Evolutionary conservation across 768 basidiomycete species (phyloP), one percentile per base, ranked within the genome.

Genomic region (Daedaleopsis nitida): DNA sequence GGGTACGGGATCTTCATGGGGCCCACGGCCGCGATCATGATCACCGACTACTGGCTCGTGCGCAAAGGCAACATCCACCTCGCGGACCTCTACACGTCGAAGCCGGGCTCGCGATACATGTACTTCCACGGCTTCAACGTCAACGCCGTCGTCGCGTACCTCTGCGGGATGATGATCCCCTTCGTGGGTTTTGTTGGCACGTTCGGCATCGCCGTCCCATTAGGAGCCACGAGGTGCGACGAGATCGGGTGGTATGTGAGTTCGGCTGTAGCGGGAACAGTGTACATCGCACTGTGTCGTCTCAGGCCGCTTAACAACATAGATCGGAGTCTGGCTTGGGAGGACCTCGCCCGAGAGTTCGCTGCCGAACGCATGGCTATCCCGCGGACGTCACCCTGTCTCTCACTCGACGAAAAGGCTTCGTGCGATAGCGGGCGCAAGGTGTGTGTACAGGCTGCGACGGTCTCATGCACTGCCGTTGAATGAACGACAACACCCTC

Each of bases 1-100:
- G 65, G 59, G 5, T 66, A 66, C 47, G 65, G 62, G 14, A 66
- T 66, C 59, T 66, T 63, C 56, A 66, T 66, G 65, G 65, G 65
- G 16, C 65, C 62, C 16, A 60, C 62, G 7, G 65, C 65, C 1
- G 65, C 65, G 23, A 58, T 66, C 62, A 66, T 66, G 65, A 60
- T 66, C 45, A 50, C 62, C 35, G 61, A 63, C 65, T 66, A 66
- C 56, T 66, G 65, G 65, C 9, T 66, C 59, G 62, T 66, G 42
- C 65, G 65, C 42, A 32, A 32, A 12, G 65, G 65, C 4, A 63
- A 66, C 48, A 60, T 66, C 56, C 19, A 50, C 12, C 50, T 66
- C 53, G 49, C 35, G 43, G 52, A 66, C 23, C 61, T 58, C 34
- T 66, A 63, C 62, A 57, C 51, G 23, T 66, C 65, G 13, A 24